Evolutionary conservation across 495 filamentous ascomycete species (phyloP), one percentile per base, ranked within the genome.

Genomic region (Penicillium mononematosum): DNA sequence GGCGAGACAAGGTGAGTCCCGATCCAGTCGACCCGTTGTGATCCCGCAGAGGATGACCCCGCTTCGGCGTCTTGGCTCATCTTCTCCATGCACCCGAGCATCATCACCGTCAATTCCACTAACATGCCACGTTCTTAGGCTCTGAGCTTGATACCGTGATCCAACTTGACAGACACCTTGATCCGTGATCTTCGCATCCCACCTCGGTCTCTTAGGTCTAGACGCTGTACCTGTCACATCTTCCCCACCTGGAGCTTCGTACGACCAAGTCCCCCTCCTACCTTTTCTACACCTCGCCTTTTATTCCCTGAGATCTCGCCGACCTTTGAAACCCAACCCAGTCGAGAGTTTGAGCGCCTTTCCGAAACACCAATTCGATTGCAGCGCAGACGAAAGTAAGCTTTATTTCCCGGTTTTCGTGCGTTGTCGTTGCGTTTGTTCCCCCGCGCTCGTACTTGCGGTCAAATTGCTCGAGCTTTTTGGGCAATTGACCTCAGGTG

Each of bases 361-460:
- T 7, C 20, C 22, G 49, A 41, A n/a, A 53, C 16, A 27, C 22
- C 45, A 56, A 48, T 56, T 50, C 16, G 44, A 46, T 43, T 43
- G 43, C 50, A 43, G 56, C 61, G 51, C 58, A 64, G 60, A 60
- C 58, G 16, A 64, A 58, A 58, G 58, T 61, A 61, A 64, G 61
- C 51, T 50, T 56, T 20, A 22, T n/a, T 39, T 47, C 45, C 39
- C 53, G 45, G 34, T 48, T 42, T 45, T 39, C 20, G 16, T 56
- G 32, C 19, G 4, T 42, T 39, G 20, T 49, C 19, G 43, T 45
- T 53, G 22, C 49, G 50, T 48, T 53, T 55, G 45, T 29, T 43
- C 46, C n/a, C 5, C 22, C 48, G 47, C 39, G 42, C 11, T 56
- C 16, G 31, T 20, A 38, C 8, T 42, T 50, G 34, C 16, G 22